Evolutionary conservation across 805 yeast species (phyloP), one percentile per base, ranked within the genome.

Genomic region (Metschnikowia orientalis): DNA sequence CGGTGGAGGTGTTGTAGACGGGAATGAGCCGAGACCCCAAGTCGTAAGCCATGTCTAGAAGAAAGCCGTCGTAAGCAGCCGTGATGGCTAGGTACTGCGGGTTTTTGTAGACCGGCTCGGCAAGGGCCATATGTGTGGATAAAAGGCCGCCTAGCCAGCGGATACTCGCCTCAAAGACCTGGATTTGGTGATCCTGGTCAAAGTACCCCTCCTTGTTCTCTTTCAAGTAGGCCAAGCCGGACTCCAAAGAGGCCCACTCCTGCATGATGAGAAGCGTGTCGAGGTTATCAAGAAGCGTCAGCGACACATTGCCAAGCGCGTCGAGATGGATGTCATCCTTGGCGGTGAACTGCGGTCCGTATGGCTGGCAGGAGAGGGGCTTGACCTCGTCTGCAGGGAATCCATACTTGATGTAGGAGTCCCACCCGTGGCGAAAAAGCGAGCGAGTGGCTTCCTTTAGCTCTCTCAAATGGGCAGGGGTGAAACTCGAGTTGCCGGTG

Each of bases 101-200:
- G n/a, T 32, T 19, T 5, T 21, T 21, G 39, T 38, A 33, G 10
- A 39, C 32, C 4, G 48, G 40, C 29, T 64, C 69, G 2, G 61
- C 49, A 7, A 67, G 47, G 6, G 67, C 48, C 26, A 86, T 59
- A 59, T 89, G 97, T 0, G 86, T 76, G 2, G 90, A 79, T 14
- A 89, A 51, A 18, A 89, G 62, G 0, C 95, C 87, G 0, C 97
- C 97, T 16, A 89, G 51, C 2, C 85, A 74, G 23, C 97, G 60
- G 11, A 90, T 89, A 4, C 87, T 76, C 3, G 84, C 72, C 55
- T 89, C 97, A 55, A 89, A 89, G 1, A 89, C 94, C 51, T 89
- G 97, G 0, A 89, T 81, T 2, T 79, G 75, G 7, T 87, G 71
- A 40, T 85, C 77, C 23, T 75, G 67, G 23, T 75, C 69, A 50